These are phyloP conservation scores for Peronospora farinosa DNA, from an alignment of 352 stramenopile genomes.

Conservation along the genomic window DNA sequence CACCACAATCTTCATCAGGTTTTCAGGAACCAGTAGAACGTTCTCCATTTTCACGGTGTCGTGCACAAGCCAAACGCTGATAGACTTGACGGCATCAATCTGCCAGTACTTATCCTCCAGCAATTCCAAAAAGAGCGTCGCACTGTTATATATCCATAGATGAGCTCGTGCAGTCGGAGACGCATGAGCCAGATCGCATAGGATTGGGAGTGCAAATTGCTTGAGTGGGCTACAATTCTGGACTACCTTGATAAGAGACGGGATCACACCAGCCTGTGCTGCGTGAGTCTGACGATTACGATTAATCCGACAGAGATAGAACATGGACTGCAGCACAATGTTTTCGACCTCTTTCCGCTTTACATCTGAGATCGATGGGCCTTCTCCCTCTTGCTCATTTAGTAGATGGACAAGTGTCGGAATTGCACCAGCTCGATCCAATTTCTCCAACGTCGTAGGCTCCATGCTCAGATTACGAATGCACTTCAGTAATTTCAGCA, in stretches of 20 bases:
- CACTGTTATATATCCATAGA: slow-evolving; percentile 76
- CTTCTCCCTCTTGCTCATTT: slow-evolving; percentile 39
- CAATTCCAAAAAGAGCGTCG: slow-evolving; percentile 83
- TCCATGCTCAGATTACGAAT: slow-evolving; percentile 89
- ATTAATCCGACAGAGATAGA: slow-evolving; percentile 91
- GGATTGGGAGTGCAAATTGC: slow-evolving; percentile 88
- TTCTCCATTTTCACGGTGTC: slow-evolving; percentile 82
- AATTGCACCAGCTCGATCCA: slow-evolving; percentile 86
- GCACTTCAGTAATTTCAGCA: slow-evolving; percentile 81
- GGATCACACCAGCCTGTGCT: slow-evolving; percentile 84
- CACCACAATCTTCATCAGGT: slow-evolving; percentile 62
- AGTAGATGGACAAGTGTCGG: slow-evolving; percentile 76
- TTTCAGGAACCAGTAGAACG: slow-evolving; percentile 54
- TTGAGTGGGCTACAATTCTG: slow-evolving; percentile 80
- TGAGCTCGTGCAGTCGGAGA: slow-evolving; percentile 77
- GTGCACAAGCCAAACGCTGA: slow-evolving; percentile 81
- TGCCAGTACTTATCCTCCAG: slow-evolving; percentile 88
- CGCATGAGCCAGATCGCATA: slow-evolving; percentile 89
- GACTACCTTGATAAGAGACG: slow-evolving; percentile 86
- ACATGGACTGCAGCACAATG: slow-evolving; percentile 88
- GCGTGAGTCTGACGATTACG: slow-evolving; percentile 85
- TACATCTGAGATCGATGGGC: slow-evolving; percentile 22
- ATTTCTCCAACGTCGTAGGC: slow-evolving; percentile 80
- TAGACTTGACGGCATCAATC: slow-evolving; percentile 83
- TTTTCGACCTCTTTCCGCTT: slow-evolving; percentile 86